phyloP scores from a whole-genome alignment of 31 red algal species.

The Porphyra umbilicalis region DNA sequence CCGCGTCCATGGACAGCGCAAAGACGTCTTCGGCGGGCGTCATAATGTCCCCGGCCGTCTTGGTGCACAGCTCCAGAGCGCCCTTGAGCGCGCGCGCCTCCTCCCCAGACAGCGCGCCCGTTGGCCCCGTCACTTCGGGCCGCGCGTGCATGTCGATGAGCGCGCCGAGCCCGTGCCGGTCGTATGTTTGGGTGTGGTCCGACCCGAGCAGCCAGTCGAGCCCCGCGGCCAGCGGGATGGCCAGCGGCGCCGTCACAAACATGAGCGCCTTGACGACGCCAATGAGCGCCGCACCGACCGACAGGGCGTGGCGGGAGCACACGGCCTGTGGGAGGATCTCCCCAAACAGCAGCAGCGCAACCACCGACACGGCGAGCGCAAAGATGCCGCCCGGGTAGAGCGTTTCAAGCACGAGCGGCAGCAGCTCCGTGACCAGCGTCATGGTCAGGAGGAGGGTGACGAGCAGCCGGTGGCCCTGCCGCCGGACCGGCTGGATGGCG shows the following conservation, averaged over 20 bases:
- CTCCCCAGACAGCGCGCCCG: conserved; percentile 51
- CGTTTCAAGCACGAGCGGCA: conserved; percentile 86
- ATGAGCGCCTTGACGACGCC: conserved; percentile 59
- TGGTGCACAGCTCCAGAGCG: conserved; percentile 61
- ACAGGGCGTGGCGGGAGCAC: conserved; percentile 73
- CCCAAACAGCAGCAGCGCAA: conserved; percentile 77
- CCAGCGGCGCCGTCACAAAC: conserved; percentile 52
- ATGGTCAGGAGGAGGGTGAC: conserved; percentile 88
- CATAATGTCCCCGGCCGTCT: conserved; percentile 55
- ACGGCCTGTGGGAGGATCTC: conserved; percentile 89
- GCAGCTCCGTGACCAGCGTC: conserved; percentile 78
- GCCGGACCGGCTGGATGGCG: conserved; percentile 58
- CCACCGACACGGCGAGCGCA: conserved; percentile 64
- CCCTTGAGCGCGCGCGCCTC: conserved; percentile 71
- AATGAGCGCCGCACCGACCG: conserved; percentile 59
- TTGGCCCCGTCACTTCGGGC: not conserved
- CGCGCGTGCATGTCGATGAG: conserved; percentile 58
- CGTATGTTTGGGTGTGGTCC: conserved; percentile 72
- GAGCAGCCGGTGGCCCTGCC: conserved; percentile 79
- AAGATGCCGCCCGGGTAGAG: conserved; percentile 76
- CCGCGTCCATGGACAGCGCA: conserved; percentile 60
- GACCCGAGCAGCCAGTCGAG: conserved; percentile 78
- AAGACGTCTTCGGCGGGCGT: conserved; percentile 80
- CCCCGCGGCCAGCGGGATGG: conserved; percentile 53
- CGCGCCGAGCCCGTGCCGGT: conserved; percentile 62